These are phyloP conservation scores for Tuber aestivum DNA, from an alignment of 495 filamentous ascomycete species.

Conservation along the genomic window DNA sequence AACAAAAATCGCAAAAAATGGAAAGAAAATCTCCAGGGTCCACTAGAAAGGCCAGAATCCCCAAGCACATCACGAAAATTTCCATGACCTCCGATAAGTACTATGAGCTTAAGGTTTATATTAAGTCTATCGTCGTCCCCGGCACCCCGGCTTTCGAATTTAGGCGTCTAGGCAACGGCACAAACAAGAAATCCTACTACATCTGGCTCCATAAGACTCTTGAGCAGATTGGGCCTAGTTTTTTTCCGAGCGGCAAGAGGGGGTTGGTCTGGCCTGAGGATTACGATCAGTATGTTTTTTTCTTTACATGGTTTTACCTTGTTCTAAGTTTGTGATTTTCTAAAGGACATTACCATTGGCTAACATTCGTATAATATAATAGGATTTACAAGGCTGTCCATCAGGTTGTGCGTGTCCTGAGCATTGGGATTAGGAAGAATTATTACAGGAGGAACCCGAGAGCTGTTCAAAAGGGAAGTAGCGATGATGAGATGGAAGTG, in stretches of 20 bases:
- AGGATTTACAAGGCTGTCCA: neutral
- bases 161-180: too few species aligned
- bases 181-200: neutral
- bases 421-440: neutral
- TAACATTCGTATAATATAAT: neutral
- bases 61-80: neutral
- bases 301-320: too few species aligned
- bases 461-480: neutral
- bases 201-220: neutral
- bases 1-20: too few species aligned
- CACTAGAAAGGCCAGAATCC: neutral
- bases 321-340: too few species aligned
- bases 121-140: neutral
- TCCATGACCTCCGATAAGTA: neutral
- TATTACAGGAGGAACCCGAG: neutral
- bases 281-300: neutral
- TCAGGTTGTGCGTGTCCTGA: neutral
- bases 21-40: too few species aligned
- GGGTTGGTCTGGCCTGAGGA: neutral
- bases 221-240: neutral
- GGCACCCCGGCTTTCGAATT: neutral
- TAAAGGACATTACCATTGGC: neutral
- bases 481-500: neutral
- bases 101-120: neutral
- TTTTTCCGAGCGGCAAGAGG: neutral